These are phyloP conservation scores for Salvia miltiorrhiza DNA, from an alignment of 257 asterid genomes.

Conservation along the genomic window DNA sequence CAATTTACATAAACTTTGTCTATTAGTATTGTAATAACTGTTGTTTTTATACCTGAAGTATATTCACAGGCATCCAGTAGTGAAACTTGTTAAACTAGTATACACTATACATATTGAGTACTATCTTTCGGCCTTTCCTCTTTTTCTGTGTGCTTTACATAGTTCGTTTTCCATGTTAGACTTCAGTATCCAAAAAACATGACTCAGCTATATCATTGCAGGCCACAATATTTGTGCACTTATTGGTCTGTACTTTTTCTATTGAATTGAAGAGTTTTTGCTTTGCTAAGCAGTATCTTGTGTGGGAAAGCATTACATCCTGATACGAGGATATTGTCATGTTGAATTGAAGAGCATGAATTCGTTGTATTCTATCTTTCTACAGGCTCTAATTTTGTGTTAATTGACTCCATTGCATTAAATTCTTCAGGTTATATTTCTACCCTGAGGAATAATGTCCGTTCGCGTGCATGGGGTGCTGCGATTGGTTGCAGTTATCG, in stretches of 20 bases:
- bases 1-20: not conserved
- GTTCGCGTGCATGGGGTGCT: slow-evolving; percentile 99
- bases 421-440: slow-evolving; percentile 71
- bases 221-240: slow-evolving; percentile 10
- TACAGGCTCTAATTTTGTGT: slow-evolving; percentile 6
- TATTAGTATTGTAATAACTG: not conserved
- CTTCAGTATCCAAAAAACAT: not conserved
- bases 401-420: slow-evolving; percentile 17
- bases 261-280: not conserved
- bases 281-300: slow-evolving; percentile 14
- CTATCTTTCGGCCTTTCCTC: not conserved
- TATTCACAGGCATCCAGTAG: not conserved
- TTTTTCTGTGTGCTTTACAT: not conserved
- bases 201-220: not conserved
- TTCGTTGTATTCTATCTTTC: slow-evolving; percentile 3
- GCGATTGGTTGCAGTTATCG: slow-evolving; percentile 91
- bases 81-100: not conserved
- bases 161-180: not conserved
- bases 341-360: slow-evolving; percentile 1
- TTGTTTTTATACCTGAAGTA: not conserved
- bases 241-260: not conserved
- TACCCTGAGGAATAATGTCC: slow-evolving; percentile 88
- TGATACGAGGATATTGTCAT: slow-evolving; percentile 1
- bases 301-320: slow-evolving; percentile 16
- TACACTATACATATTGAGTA: not conserved